These are phyloP conservation scores for Phaffia tasmanica DNA, from an alignment of 768 basidiomycete species.

Conservation along the genomic window DNA sequence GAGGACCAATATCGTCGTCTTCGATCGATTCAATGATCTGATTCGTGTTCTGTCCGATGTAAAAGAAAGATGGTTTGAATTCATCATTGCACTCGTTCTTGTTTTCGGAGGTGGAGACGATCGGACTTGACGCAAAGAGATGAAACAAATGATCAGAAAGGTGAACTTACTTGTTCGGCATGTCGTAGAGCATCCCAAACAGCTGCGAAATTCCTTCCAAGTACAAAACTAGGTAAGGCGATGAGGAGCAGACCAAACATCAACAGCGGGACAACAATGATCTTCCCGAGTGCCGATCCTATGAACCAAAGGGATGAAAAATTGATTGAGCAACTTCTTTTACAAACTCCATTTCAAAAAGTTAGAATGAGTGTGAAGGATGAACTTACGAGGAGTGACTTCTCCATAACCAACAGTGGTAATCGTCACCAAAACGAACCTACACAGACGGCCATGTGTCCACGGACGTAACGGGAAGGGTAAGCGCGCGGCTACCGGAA, in stretches of 20 bases:
- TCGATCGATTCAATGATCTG: too few species aligned
- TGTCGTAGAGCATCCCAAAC: slow-evolving; percentile 56
- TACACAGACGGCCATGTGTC: slow-evolving; percentile 24
- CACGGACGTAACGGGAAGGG: not conserved
- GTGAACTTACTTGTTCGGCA: slow-evolving; percentile 45
- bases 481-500: not conserved
- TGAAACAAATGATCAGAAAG: slow-evolving; percentile 27
- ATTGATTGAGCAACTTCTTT: too few species aligned
- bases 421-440: slow-evolving; percentile 72
- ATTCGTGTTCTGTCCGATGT: not conserved
- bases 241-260: slow-evolving; percentile 79
- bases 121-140: not conserved
- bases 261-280: slow-evolving; percentile 74
- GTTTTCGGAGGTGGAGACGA: not conserved
- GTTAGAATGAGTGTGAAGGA: not conserved
- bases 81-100: not conserved
- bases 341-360: too few species aligned
- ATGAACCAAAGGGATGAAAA: too few species aligned
- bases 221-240: slow-evolving; percentile 80
- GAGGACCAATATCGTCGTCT: not conserved
- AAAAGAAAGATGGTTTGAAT: not conserved
- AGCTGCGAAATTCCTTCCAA: slow-evolving; percentile 78
- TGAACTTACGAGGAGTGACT: slow-evolving; percentile 55
- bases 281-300: slow-evolving; percentile 63
- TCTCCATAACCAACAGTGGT: slow-evolving; percentile 87